Conservation (phyloP, 164 flowering plant species). For the Stephania japonica region DNA sequence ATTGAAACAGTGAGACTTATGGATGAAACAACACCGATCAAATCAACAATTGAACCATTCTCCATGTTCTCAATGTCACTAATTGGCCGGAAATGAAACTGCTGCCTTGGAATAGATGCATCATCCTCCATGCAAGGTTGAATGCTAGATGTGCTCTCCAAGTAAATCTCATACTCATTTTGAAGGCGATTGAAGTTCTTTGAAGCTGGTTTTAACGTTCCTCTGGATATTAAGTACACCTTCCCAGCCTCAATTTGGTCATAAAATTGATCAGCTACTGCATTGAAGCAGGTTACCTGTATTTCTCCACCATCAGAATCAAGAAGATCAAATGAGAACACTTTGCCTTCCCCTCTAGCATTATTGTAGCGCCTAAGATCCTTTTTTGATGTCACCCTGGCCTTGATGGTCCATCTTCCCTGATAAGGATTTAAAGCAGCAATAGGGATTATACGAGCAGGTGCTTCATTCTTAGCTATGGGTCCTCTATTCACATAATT, state of each 20-base stretch:
- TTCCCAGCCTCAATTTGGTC: slow-evolving; percentile 71
- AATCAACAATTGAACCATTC: slow-evolving; percentile 57
- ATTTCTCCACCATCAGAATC: slow-evolving; percentile 96
- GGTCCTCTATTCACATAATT: slow-evolving; percentile 78
- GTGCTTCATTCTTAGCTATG: slow-evolving; percentile 74
- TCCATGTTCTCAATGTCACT: slow-evolving; percentile 75
- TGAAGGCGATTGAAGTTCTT: slow-evolving; percentile 68
- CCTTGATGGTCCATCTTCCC: slow-evolving; percentile 92
- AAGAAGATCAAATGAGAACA: slow-evolving; percentile 90
- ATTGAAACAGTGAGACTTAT: slow-evolving; percentile 61
- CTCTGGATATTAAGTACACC: slow-evolving; percentile 77
- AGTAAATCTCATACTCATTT: slow-evolving; percentile 68
- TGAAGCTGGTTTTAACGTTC: slow-evolving; percentile 72
- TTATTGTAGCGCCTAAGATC: slow-evolving; percentile 72
- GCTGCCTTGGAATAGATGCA: slow-evolving; percentile 61
- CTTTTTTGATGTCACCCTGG: slow-evolving; percentile 79
- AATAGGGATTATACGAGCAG: slow-evolving; percentile 73
- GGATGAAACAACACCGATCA: slow-evolving; percentile 80
- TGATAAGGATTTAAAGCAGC: slow-evolving; percentile 87
- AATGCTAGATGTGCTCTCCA: slow-evolving; percentile 58
- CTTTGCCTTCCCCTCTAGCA: slow-evolving; percentile 85
- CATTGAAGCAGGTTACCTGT: slow-evolving; percentile 85
- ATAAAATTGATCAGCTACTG: slow-evolving; percentile 83
- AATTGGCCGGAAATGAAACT: slow-evolving; percentile 70
- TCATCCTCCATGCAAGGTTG: slow-evolving; percentile 81